A percentile compares a stretch with the other conserved stretches of the same genome.
Evolutionary conservation across 345 rosid species (phyloP).

Genomic region (Boechera divaricarpa): DNA sequence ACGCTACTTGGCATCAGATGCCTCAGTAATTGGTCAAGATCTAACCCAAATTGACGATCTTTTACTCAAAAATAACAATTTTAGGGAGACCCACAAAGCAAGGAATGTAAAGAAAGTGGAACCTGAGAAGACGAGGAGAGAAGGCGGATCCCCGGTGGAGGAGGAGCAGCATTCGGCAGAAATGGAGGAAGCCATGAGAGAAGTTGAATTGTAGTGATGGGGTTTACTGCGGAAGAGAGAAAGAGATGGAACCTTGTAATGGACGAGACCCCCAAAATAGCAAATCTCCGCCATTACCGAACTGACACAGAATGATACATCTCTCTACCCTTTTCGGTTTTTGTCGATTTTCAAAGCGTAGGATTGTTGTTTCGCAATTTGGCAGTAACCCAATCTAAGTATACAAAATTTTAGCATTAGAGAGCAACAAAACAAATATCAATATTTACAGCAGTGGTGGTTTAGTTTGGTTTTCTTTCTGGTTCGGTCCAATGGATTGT

Average conservation of each 20-base stretch:
- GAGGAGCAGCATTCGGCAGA: constrained; percentile 41
- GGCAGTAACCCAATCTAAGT: background rate
- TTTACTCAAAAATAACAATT: constrained; percentile 6
- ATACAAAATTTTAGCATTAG: background rate
- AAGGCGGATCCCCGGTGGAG: constrained; percentile 59
- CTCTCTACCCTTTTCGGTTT: background rate
- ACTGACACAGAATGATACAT: constrained; percentile 27
- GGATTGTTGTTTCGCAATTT: constrained; percentile 9
- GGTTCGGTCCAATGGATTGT: background rate
- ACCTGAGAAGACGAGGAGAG: constrained; percentile 93
- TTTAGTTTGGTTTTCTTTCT: constrained; percentile 2
- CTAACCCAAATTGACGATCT: constrained; percentile 15
- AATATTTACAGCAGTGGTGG: background rate
- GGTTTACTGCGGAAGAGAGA: constrained; percentile 30
- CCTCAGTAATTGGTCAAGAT: background rate
- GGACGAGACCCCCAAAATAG: constrained; percentile 39
- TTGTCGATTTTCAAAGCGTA: constrained; percentile 9
- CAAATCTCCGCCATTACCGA: constrained; percentile 67
- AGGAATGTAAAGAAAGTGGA: background rate
- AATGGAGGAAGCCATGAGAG: constrained; percentile 40
- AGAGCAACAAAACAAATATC: background rate
- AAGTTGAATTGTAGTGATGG: constrained; percentile 15
- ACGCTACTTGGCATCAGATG: background rate
- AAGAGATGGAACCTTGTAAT: constrained; percentile 37
- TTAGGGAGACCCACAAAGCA: background rate